These are phyloP conservation scores for Magnusiomyces sp. DNA, from an alignment of 1,139 yeast species.

Conservation along the genomic window DNA sequence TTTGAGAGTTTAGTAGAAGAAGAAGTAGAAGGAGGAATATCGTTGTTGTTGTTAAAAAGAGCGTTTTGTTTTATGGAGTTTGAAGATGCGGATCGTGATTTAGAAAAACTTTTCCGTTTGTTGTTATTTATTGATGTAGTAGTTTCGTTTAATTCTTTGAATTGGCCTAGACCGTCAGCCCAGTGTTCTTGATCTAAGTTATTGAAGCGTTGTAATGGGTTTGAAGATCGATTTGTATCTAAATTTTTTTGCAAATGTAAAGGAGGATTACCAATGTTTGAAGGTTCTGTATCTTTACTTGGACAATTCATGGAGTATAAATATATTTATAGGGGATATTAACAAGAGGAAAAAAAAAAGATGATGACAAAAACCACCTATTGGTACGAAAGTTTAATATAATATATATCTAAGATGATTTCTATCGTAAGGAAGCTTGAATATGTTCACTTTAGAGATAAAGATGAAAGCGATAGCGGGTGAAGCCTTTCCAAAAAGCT, in stretches of 20 bases:
- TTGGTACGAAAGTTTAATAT: no score
- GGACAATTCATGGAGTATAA: conserved; percentile 25
- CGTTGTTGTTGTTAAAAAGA: background rate
- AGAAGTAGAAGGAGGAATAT: background rate
- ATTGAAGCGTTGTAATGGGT: background rate
- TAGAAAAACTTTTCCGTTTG: background rate
- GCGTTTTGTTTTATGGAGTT: background rate
- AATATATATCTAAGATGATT: no score
- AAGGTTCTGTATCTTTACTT: conserved; percentile 26
- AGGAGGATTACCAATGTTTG: conserved; percentile 21
- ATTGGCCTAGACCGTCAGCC: conserved; percentile 9
- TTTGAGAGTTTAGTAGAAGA: background rate
- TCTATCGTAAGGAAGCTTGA: no score
- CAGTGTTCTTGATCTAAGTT: conserved; percentile 1
- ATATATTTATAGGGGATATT: background rate
- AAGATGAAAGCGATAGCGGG: no score
- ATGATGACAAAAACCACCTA: no score
- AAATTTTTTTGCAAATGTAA: conserved; percentile 17
- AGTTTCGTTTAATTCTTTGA: conserved; percentile 6
- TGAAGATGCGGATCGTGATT: background rate
- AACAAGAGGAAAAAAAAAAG: background rate
- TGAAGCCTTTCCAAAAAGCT: no score
- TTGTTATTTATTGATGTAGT: background rate
- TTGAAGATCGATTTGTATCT: conserved; percentile 17
- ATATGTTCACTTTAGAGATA: no score